phyloP scores from a whole-genome alignment of 2,329 filamentous ascomycete genomes.

The Colletotrichum plurivorum region DNA sequence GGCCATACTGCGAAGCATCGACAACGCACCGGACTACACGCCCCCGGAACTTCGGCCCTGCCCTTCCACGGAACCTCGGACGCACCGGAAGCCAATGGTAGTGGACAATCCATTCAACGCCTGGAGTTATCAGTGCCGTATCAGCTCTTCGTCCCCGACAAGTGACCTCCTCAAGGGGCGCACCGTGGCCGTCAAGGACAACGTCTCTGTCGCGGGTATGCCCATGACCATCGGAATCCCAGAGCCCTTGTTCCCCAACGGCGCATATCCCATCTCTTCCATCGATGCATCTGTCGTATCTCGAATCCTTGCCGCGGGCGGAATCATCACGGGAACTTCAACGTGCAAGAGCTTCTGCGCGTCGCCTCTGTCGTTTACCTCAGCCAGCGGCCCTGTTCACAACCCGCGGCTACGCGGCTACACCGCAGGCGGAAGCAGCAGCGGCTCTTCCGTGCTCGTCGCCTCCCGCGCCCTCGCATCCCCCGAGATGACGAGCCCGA shows the following conservation, averaged over 20 bases:
- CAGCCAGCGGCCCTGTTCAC: conserved; percentile 47
- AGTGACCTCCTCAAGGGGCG: conserved; percentile 37
- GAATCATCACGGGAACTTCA: conserved; percentile 45
- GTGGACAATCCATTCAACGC: conserved; percentile 57
- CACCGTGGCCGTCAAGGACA: conserved; percentile 48
- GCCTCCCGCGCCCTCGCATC: conserved; percentile 41
- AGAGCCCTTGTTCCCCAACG: conserved; percentile 6
- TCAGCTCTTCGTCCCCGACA: neutral
- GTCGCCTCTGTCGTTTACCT: conserved; percentile 47
- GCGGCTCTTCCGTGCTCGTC: conserved; percentile 50
- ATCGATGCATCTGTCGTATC: conserved; percentile 24
- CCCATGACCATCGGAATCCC: conserved; percentile 27
- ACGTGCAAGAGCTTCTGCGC: conserved; percentile 50
- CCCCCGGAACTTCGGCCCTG: no score
- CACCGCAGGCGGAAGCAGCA: conserved; percentile 49
- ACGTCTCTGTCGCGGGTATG: conserved; percentile 44
- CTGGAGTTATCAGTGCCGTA: conserved; percentile 54
- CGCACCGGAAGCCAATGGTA: conserved; percentile 31
- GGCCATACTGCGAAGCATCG: no score
- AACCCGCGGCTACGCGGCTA: conserved; percentile 45
- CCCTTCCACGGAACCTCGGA: conserved; percentile 40
- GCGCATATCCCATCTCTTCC: neutral
- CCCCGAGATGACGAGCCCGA: no score
- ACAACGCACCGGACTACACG: no score
- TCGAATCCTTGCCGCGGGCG: conserved; percentile 45